Evolutionary conservation across 805 yeast species (phyloP).

Genomic region (Kazachstania kunashirensis): DNA sequence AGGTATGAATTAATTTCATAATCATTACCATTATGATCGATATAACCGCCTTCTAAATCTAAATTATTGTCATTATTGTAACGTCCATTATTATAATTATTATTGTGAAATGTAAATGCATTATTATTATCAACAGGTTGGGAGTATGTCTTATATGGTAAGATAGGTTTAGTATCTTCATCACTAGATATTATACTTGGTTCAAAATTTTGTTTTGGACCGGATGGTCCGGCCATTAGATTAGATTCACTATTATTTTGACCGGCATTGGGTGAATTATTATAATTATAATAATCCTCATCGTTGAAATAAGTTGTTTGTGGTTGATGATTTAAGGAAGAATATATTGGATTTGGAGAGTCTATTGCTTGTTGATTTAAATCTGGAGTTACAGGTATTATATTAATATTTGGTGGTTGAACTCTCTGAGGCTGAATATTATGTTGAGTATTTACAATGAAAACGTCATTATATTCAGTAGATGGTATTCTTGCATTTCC

Average conservation of each 20-base stretch:
- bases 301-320: slow-evolving; percentile 16
- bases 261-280: slow-evolving; percentile 4
- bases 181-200: slow-evolving; percentile 7
- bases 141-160: slow-evolving; percentile 5
- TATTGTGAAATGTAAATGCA: too few species aligned
- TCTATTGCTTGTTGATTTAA: slow-evolving; percentile 10
- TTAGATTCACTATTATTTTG: slow-evolving; percentile 1
- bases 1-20: slow-evolving; percentile 29
- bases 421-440: slow-evolving; percentile 1
- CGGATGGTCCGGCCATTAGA: neutral
- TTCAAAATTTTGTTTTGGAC: slow-evolving; percentile 1
- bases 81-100: slow-evolving; percentile 3
- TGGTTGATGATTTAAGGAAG: slow-evolving; percentile 3
- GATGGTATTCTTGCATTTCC: slow-evolving; percentile 12
- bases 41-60: slow-evolving; percentile 22
- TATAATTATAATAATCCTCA: slow-evolving; percentile 17
- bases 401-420: slow-evolving; percentile 22
- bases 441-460: slow-evolving; percentile 7
- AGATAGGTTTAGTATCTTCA: slow-evolving; percentile 21
- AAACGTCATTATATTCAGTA: slow-evolving; percentile 18
- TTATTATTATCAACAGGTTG: neutral
- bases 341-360: slow-evolving; percentile 4
- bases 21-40: slow-evolving; percentile 30
- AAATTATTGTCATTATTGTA: neutral
- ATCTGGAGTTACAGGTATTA: slow-evolving; percentile 21